Conservation (phyloP, 208 protist genomes). For the Dictyostelium gargantuum region DNA sequence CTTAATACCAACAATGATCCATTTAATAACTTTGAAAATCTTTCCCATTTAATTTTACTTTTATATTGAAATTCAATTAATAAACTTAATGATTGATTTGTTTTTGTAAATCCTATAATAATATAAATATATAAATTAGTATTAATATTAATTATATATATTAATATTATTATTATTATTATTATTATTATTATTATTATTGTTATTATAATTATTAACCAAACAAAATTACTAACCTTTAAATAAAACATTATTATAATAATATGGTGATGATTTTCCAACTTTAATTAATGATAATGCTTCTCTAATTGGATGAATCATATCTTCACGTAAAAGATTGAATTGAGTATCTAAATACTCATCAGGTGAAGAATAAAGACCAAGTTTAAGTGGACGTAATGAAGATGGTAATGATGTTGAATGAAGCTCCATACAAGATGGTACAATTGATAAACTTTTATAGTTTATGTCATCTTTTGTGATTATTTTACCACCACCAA, state of each 20-base stretch:
- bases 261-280: not conserved
- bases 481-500: not conserved
- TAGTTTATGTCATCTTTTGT: not conserved
- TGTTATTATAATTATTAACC: too few species aligned
- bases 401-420: not conserved
- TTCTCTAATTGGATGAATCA: slow-evolving; percentile 66
- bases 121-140: not conserved
- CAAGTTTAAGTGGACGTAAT: slow-evolving; percentile 8
- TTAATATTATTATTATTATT: not conserved
- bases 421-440: not conserved
- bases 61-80: not conserved
- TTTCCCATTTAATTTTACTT: slow-evolving; percentile 53
- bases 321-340: slow-evolving; percentile 70
- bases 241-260: not conserved
- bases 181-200: too few species aligned
- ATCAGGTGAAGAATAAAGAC: slow-evolving; percentile 11
- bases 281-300: not conserved
- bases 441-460: not conserved
- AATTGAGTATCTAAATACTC: slow-evolving; percentile 75
- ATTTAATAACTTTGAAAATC: slow-evolving; percentile 52
- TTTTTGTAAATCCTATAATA: slow-evolving; percentile 1
- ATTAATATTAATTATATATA: not conserved
- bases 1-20: slow-evolving; percentile 64
- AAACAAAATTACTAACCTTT: not conserved
- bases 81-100: not conserved